These are phyloP conservation scores for Bonia amplexicaulis DNA, from an alignment of 176 grass and related monocot genomes.

Conservation along the genomic window DNA sequence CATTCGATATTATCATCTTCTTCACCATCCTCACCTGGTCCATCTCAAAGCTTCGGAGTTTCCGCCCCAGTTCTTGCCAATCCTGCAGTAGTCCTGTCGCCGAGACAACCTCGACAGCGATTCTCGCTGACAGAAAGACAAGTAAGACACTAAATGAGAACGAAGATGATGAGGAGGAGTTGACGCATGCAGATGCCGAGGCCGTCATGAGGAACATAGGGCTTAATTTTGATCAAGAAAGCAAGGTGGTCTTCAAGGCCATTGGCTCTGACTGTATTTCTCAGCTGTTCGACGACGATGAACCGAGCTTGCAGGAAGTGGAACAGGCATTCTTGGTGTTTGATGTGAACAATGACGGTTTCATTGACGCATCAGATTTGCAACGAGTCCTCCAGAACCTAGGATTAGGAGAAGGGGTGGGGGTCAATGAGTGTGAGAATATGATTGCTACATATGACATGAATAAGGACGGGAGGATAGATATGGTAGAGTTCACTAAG, in stretches of 20 bases:
- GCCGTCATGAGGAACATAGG: slow-evolving; percentile 40
- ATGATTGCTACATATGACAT: slow-evolving; percentile 69
- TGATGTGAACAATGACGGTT: slow-evolving; percentile 63
- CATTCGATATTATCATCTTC: slow-evolving; percentile 33
- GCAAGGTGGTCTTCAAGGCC: not conserved
- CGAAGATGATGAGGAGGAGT: not conserved
- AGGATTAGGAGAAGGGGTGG: slow-evolving; percentile 46
- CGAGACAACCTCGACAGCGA: not conserved
- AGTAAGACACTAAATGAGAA: not conserved
- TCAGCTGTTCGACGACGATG: slow-evolving; percentile 46
- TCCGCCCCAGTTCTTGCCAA: slow-evolving; percentile 21
- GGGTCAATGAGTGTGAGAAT: slow-evolving; percentile 40
- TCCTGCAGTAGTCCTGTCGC: not conserved
- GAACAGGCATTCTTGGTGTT: slow-evolving; percentile 64
- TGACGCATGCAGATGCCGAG: slow-evolving; percentile 36
- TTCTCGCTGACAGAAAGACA: not conserved
- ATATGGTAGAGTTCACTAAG: slow-evolving; percentile 58
- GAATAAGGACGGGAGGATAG: slow-evolving; percentile 60
- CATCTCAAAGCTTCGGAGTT: slow-evolving; percentile 23
- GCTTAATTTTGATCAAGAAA: slow-evolving; percentile 2
- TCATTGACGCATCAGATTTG: slow-evolving; percentile 60
- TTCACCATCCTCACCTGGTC: slow-evolving; percentile 30
- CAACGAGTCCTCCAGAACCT: slow-evolving; percentile 34
- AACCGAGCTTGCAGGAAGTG: slow-evolving; percentile 76
- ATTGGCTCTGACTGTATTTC: slow-evolving; percentile 14